Conservation (phyloP, 148 eudicot species). For the Mesembryanthemum crystallinum region DNA sequence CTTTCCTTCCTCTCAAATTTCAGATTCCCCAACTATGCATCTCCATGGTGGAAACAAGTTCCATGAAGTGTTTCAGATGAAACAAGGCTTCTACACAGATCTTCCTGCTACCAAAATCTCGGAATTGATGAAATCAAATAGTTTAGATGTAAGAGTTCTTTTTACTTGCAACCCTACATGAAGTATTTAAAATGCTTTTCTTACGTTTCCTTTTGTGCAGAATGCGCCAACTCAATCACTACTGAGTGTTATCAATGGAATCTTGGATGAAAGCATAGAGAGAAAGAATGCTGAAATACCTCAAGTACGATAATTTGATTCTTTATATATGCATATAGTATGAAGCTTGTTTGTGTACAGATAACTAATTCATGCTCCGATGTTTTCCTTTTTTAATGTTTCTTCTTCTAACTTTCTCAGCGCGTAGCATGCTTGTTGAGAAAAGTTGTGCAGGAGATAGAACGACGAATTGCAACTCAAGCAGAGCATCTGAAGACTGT, state of each 20-base stretch:
- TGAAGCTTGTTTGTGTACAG: conserved; percentile 1
- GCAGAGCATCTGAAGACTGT: conserved; percentile 88
- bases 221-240: conserved; percentile 97
- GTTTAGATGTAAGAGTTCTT: conserved; percentile 67
- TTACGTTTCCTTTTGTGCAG: conserved; percentile 40
- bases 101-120: conserved; percentile 73
- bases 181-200: neutral
- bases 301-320: conserved; percentile 46
- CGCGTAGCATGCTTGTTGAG: conserved; percentile 83
- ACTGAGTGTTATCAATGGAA: conserved; percentile 73
- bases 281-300: conserved; percentile 80
- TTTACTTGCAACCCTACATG: neutral
- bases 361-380: neutral
- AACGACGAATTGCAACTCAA: conserved; percentile 85
- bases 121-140: conserved; percentile 82
- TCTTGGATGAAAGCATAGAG: conserved; percentile 82
- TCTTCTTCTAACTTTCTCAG: conserved; percentile 34
- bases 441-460: conserved; percentile 95
- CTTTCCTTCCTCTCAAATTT: neutral
- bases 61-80: conserved; percentile 84
- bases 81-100: conserved; percentile 65
- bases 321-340: conserved; percentile 3
- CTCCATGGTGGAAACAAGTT: conserved; percentile 63
- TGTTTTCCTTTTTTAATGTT: neutral
- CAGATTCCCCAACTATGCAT: conserved; percentile 52